Evolutionary conservation across 208 protist species (phyloP).

Genomic region (Blastocrithidia nonstop): DNA sequence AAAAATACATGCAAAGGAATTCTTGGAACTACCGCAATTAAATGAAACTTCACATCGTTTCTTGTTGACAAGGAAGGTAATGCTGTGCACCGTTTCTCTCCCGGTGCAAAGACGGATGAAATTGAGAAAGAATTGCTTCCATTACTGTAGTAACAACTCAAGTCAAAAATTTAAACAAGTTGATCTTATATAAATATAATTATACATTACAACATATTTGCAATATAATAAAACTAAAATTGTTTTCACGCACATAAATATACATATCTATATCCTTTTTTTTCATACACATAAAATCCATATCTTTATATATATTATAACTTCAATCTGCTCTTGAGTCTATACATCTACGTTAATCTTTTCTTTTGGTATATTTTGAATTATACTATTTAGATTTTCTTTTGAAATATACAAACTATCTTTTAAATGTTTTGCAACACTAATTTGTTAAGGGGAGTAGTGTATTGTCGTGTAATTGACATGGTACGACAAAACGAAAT

Average conservation of each 20-base stretch:
- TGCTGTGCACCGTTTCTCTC: slow-evolving; percentile 51
- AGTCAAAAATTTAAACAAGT: neutral
- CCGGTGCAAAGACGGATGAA: slow-evolving; percentile 20
- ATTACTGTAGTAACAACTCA: slow-evolving; percentile 12
- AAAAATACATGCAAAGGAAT: slow-evolving; percentile 49
- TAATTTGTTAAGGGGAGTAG: slow-evolving; percentile 11
- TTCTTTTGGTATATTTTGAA: neutral
- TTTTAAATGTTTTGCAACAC: neutral
- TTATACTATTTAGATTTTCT: neutral
- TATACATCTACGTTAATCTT: neutral
- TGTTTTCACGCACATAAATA: slow-evolving; percentile 1
- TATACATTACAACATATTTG: no score
- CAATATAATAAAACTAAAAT: neutral
- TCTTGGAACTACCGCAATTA: slow-evolving; percentile 49
- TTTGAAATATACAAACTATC: neutral
- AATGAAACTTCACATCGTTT: slow-evolving; percentile 93
- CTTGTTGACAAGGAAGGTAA: slow-evolving; percentile 57
- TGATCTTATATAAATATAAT: neutral
- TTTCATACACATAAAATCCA: neutral
- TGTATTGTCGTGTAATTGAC: slow-evolving; percentile 77
- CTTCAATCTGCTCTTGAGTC: neutral
- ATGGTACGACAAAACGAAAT: slow-evolving; percentile 46
- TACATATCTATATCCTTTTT: slow-evolving; percentile 1
- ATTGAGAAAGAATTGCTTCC: slow-evolving; percentile 55
- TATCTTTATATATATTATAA: neutral